Conservation (phyloP, 2,329 filamentous ascomycete species). For the Apiospora rasikravindrae region DNA sequence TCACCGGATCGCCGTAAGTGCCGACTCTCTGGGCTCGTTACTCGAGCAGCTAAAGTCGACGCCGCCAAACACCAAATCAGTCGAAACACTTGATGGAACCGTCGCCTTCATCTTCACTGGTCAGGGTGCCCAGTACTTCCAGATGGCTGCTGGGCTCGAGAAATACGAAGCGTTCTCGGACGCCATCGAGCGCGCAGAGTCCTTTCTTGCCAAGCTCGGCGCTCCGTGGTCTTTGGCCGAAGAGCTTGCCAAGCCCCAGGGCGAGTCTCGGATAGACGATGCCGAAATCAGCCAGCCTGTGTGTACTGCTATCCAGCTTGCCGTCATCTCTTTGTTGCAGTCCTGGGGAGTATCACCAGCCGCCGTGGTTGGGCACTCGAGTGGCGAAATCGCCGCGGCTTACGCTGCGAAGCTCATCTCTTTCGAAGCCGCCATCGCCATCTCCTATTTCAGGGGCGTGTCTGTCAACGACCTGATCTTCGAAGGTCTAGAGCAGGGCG, state of each 20-base stretch:
- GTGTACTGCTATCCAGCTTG: conserved; percentile 51
- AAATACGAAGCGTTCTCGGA: conserved; percentile 27
- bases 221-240: conserved; percentile 22
- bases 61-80: conserved; percentile 28
- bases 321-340: conserved; percentile 42
- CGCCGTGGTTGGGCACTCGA: conserved; percentile 43
- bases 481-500: no score
- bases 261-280: conserved; percentile 28
- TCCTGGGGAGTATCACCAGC: conserved; percentile 36
- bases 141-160: conserved; percentile 40
- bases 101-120: conserved; percentile 40
- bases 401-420: no score
- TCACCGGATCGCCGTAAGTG: conserved; percentile 29
- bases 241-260: conserved; percentile 25
- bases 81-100: conserved; percentile 1
- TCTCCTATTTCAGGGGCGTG: no score
- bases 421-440: no score
- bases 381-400: conserved; percentile 45
- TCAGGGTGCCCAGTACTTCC: conserved; percentile 44
- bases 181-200: conserved; percentile 23
- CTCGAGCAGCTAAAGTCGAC: conserved; percentile 31
- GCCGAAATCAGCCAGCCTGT: conserved; percentile 43
- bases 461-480: no score
- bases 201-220: conserved; percentile 25
- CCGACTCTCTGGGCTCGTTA: conserved; percentile 28